A percentile compares a stretch with the other conserved stretches of the same genome.
Evolutionary conservation across 2,329 filamentous ascomycete species (phyloP).

Genomic region (Didymellaceae sp.): DNA sequence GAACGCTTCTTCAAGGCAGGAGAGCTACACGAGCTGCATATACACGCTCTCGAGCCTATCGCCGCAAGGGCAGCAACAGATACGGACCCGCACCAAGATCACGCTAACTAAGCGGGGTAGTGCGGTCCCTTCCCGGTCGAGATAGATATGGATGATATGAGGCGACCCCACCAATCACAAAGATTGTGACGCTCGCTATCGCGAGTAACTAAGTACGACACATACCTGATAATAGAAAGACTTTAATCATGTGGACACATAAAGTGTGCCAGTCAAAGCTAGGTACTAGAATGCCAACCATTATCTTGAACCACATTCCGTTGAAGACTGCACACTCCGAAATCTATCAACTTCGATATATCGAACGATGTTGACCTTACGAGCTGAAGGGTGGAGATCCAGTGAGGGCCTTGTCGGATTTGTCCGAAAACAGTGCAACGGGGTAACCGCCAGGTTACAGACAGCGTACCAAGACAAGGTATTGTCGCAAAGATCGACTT

Average conservation of each 20-base stretch:
- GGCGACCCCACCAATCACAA: slow-evolving; percentile 25
- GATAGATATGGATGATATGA: slow-evolving; percentile 23
- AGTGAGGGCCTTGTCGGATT: background rate
- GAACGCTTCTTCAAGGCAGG: background rate
- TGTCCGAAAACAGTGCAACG: background rate
- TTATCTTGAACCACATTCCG: background rate
- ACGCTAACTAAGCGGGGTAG: slow-evolving; percentile 33
- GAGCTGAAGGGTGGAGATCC: no score
- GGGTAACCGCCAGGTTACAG: background rate
- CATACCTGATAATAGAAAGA: background rate
- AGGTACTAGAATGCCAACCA: no score
- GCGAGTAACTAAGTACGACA: slow-evolving; percentile 4
- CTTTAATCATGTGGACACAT: background rate
- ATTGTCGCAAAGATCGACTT: background rate
- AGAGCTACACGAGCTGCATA: slow-evolving; percentile 7
- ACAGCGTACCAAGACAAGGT: background rate
- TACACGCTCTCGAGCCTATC: slow-evolving; percentile 7
- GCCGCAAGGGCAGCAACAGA: slow-evolving; percentile 8
- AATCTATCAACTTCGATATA: background rate
- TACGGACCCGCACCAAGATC: slow-evolving; percentile 10
- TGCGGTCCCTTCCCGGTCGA: slow-evolving; percentile 22
- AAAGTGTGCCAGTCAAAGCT: no score
- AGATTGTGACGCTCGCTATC: slow-evolving; percentile 19
- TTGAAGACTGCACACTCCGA: background rate
- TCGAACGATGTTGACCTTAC: background rate